Evolutionary conservation across 805 yeast genomes (phyloP).

Genomic region (Kuraishia capsulata): DNA sequence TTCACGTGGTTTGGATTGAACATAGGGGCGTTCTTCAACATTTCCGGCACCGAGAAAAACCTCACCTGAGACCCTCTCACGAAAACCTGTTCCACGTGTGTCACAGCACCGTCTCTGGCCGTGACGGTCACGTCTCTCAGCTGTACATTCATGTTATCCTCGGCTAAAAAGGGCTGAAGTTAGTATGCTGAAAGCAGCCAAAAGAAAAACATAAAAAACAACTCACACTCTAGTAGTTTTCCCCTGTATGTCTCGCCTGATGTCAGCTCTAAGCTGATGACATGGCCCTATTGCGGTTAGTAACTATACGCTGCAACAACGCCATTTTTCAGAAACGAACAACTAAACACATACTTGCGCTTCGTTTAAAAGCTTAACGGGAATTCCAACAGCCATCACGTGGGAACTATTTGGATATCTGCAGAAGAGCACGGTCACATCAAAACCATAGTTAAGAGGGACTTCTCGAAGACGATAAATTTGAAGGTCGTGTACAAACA

Average conservation of each 20-base stretch:
- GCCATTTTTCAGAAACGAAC: not conserved
- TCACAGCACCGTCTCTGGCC: slow-evolving; percentile 61
- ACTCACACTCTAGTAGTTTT: slow-evolving; percentile 57
- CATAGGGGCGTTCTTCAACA: slow-evolving; percentile 83
- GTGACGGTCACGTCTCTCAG: slow-evolving; percentile 76
- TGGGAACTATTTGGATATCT: not conserved
- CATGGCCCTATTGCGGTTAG: slow-evolving; percentile 50
- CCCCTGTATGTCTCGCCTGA: slow-evolving; percentile 89
- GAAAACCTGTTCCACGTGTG: slow-evolving; percentile 76
- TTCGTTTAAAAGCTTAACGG: slow-evolving; percentile 79
- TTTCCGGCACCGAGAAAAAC: slow-evolving; percentile 81
- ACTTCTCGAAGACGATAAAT: too few relatives aligned
- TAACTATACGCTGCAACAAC: not conserved
- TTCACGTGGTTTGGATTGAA: slow-evolving; percentile 47
- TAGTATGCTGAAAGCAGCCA: too few relatives aligned
- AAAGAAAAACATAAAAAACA: not conserved
- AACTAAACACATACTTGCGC: slow-evolving; percentile 39
- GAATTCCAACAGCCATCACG: slow-evolving; percentile 61
- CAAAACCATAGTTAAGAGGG: not conserved
- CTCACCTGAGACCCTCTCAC: slow-evolving; percentile 87
- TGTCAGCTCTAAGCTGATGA: slow-evolving; percentile 70
- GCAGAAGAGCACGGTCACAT: not conserved
- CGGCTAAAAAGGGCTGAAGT: too few relatives aligned
- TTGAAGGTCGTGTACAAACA: too few relatives aligned
- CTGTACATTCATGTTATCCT: slow-evolving; percentile 93